These are phyloP conservation scores for Astragalus membranaceus DNA, from an alignment of 306 rosid genomes.

Conservation along the genomic window DNA sequence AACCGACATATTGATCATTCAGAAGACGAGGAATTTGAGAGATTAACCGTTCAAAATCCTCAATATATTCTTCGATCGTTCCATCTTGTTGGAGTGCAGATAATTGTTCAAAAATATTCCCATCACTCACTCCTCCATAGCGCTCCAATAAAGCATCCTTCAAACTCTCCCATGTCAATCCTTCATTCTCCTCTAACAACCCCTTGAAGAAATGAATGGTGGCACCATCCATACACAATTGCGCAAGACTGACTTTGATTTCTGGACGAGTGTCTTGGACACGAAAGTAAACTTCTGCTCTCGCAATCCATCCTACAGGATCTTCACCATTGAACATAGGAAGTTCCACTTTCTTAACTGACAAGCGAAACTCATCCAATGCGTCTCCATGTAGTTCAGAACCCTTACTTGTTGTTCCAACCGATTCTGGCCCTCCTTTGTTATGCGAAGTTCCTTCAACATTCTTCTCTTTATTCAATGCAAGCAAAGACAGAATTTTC, in stretches of 20 bases:
- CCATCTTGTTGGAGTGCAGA: neutral
- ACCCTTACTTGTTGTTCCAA: no score
- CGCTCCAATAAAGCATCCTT: neutral
- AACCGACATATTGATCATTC: neutral
- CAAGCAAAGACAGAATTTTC: no score
- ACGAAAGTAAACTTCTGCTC: neutral
- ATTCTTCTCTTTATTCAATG: no score
- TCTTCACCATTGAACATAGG: neutral
- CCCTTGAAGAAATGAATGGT: no score
- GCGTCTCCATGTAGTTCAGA: neutral
- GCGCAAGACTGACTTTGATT: neutral
- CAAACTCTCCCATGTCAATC: neutral
- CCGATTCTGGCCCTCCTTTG: no score
- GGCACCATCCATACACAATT: no score
- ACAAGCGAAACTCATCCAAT: neutral
- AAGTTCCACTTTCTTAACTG: neutral
- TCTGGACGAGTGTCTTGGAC: neutral
- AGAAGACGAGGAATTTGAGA: neutral
- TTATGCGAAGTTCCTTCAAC: no score
- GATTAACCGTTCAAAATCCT: neutral
- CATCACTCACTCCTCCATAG: neutral
- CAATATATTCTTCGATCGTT: neutral
- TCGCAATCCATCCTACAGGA: neutral
- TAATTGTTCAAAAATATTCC: neutral
- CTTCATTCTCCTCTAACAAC: no score